A percentile compares a stretch with the other conserved stretches of the same genome.
Evolutionary conservation across 352 stramenopile species (phyloP).

Genomic region (Pythium vanterpoolii): DNA sequence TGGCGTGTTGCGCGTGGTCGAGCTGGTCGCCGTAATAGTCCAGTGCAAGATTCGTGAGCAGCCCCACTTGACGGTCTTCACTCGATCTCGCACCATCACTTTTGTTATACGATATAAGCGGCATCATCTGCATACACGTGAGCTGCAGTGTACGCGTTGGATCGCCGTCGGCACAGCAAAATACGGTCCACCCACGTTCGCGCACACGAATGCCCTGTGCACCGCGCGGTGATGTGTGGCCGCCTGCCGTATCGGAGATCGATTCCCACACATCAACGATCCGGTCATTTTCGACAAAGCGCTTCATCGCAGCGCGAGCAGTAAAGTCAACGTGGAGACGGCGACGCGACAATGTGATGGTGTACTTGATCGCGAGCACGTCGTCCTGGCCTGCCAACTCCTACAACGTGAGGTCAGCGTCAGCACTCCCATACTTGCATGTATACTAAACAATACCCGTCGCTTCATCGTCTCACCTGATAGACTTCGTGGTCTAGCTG

Average conservation of each 20-base stretch:
- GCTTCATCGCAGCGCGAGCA: conserved; percentile 29
- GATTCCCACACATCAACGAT: conserved; percentile 33
- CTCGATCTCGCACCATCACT: not conserved
- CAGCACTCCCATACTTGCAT: not conserved
- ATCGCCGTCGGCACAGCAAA: not conserved
- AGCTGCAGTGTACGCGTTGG: conserved; percentile 12
- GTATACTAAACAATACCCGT: not conserved
- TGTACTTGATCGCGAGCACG: conserved; percentile 29
- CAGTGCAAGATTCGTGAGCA: conserved; percentile 30
- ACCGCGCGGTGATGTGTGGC: not conserved
- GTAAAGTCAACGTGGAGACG: conserved; percentile 25
- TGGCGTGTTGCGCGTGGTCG: conserved; percentile 28
- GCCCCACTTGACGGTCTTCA: conserved; percentile 22
- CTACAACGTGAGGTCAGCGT: not conserved
- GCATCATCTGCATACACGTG: conserved; percentile 32
- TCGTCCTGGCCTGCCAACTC: conserved; percentile 12
- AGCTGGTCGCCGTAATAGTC: conserved; percentile 33
- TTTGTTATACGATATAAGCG: conserved; percentile 18
- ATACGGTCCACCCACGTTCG: conserved; percentile 21
- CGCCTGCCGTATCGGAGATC: conserved; percentile 8
- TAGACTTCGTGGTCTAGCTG: conserved; percentile 31
- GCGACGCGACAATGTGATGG: conserved; percentile 24
- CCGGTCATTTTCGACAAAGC: conserved; percentile 18
- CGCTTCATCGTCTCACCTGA: conserved; percentile 12
- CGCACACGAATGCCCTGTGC: conserved; percentile 1